Evolutionary conservation across 2,329 filamentous ascomycete species (phyloP).

Genomic region (Paraconiothyrium brasiliense): DNA sequence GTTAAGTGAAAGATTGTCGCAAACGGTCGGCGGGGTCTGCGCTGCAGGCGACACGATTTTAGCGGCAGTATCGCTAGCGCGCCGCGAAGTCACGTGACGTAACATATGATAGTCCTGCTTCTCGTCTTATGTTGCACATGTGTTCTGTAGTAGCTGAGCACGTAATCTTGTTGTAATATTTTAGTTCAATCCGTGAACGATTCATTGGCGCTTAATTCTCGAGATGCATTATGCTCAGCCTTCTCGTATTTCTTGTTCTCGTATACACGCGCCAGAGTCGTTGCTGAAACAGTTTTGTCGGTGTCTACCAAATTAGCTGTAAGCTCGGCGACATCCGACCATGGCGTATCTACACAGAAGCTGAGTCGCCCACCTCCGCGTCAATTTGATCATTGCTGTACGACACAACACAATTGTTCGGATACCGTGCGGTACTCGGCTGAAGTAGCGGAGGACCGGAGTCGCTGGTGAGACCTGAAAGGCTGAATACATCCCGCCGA

Average conservation of each 20-base stretch:
- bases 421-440: neutral
- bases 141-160: too few species aligned
- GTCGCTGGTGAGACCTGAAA: neutral
- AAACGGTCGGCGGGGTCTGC: slow-evolving; percentile 7
- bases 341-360: neutral
- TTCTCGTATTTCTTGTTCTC: neutral
- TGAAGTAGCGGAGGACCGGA: neutral
- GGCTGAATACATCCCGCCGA: neutral
- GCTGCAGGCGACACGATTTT: slow-evolving; percentile 3
- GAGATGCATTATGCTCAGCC: neutral
- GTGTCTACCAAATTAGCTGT: neutral
- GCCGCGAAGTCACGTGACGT: slow-evolving; percentile 11
- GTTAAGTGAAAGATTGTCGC: slow-evolving; percentile 1
- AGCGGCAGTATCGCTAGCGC: slow-evolving; percentile 1
- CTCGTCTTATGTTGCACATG: too few species aligned
- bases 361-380: neutral
- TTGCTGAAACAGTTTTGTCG: neutral
- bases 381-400: neutral
- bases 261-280: neutral
- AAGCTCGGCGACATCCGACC: neutral
- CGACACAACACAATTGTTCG: neutral
- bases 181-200: neutral
- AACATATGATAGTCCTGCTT: too few species aligned
- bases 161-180: neutral
- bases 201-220: neutral